These are phyloP conservation scores for Solidago caesia DNA, from an alignment of 129 eudicot genomes.

Conservation along the genomic window DNA sequence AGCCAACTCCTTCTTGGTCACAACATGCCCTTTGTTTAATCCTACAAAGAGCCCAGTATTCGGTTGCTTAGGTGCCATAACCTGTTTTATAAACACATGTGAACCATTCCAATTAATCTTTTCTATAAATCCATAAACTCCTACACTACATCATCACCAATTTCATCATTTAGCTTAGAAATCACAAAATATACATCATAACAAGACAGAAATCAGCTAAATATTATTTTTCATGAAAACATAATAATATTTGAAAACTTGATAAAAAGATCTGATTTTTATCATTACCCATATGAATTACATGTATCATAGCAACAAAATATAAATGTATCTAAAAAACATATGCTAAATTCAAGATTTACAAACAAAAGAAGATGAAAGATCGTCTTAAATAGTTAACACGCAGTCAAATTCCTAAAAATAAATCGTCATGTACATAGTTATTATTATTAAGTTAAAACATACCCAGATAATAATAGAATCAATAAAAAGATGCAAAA, in stretches of 20 bases:
- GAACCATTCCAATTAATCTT: not conserved
- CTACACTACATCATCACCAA: not conserved
- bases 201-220: not conserved
- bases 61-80: slow-evolving; percentile 47
- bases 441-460: not conserved
- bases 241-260: not conserved
- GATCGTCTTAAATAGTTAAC: too few species aligned
- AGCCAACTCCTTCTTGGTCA: slow-evolving; percentile 47
- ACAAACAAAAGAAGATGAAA: not conserved
- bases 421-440: not conserved
- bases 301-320: not conserved
- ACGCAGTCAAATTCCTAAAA: too few species aligned
- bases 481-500: not conserved
- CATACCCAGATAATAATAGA: not conserved
- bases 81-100: not conserved
- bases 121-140: not conserved
- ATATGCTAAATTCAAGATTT: not conserved
- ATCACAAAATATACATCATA: not conserved
- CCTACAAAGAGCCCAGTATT: slow-evolving; percentile 49
- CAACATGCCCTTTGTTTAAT: slow-evolving; percentile 46
- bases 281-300: not conserved
- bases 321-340: not conserved
- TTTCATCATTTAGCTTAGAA: not conserved
- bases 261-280: not conserved
- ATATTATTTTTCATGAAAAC: not conserved